A percentile compares a stretch with the other conserved stretches of the same genome.
Conservation (phyloP, 495 filamentous ascomycete species). For the Elaphomyces granulatus region DNA sequence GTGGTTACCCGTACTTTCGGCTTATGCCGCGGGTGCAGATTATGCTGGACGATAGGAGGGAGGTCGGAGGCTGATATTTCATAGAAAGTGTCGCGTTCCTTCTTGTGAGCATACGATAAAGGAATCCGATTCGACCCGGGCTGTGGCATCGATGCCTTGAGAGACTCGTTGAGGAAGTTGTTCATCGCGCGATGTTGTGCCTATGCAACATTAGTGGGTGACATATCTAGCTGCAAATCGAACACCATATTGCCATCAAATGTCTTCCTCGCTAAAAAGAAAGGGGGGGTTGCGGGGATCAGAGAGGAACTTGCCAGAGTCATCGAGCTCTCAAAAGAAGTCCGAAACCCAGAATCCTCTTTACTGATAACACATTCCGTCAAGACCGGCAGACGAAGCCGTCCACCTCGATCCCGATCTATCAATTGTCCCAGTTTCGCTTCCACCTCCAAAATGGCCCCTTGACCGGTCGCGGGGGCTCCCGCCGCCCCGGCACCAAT, state of each 20-base stretch:
- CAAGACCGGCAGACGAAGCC: constrained; percentile 46
- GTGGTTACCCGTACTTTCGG: constrained; percentile 64
- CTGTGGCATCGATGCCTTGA: constrained; percentile 32
- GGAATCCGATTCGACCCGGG: constrained; percentile 40
- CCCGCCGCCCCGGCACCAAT: constrained; percentile 31
- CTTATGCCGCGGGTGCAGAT: constrained; percentile 41
- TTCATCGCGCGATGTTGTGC: constrained; percentile 66
- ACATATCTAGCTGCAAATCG: too few species aligned
- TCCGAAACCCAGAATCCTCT: constrained; percentile 30
- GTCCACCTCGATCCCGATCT: constrained; percentile 50
- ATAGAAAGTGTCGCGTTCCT: constrained; percentile 68
- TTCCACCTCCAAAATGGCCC: constrained; percentile 76
- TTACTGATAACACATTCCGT: constrained; percentile 52
- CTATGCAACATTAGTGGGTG: constrained; percentile 31
- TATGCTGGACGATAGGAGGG: constrained; percentile 39
- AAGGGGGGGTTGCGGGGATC: constrained; percentile 1
- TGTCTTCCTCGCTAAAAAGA: too few species aligned
- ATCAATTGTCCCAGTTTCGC: constrained; percentile 77
- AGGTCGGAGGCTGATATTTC: constrained; percentile 49
- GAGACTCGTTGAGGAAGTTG: constrained; percentile 58
- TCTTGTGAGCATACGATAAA: constrained; percentile 66
- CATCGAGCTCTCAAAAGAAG: constrained; percentile 69
- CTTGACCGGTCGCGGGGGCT: constrained; percentile 37
- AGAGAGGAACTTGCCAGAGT: constrained; percentile 55
- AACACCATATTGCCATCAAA: constrained; percentile 3